Conservation (phyloP, 257 asterid species). For the Gentiana dahurica region DNA sequence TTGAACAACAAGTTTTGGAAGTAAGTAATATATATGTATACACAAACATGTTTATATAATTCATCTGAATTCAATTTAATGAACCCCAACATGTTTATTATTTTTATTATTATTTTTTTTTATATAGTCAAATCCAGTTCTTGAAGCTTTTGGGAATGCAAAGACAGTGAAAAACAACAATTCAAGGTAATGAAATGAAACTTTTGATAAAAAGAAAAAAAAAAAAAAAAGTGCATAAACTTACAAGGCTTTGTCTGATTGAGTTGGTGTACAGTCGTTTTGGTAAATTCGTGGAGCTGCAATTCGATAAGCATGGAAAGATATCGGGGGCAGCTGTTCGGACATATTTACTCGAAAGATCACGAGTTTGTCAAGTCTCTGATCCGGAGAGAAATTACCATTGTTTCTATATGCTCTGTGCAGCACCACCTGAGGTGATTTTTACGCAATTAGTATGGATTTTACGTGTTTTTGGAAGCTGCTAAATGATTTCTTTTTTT, state of each 20-base stretch:
- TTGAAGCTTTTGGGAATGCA: slow-evolving; percentile 97
- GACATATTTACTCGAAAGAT: slow-evolving; percentile 88
- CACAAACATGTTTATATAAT: slow-evolving; percentile 1
- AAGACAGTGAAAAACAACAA: slow-evolving; percentile 90
- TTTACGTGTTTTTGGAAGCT: too few species aligned
- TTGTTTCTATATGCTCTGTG: slow-evolving; percentile 91
- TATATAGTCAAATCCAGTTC: slow-evolving; percentile 84
- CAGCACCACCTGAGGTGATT: slow-evolving; percentile 94
- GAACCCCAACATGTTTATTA: slow-evolving; percentile 7
- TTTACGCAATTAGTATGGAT: not conserved
- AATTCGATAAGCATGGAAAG: slow-evolving; percentile 81
- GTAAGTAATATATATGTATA: slow-evolving; percentile 26
- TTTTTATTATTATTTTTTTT: not conserved
- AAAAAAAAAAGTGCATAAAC: slow-evolving; percentile 10
- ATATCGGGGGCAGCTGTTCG: slow-evolving; percentile 97
- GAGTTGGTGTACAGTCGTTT: slow-evolving; percentile 71
- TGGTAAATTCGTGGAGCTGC: slow-evolving; percentile 96
- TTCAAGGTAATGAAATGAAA: slow-evolving; percentile 51
- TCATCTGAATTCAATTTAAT: slow-evolving; percentile 4
- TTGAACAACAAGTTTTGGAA: slow-evolving; percentile 94
- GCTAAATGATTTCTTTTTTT: slow-evolving; percentile 10
- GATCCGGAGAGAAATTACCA: slow-evolving; percentile 96
- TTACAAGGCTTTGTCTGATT: slow-evolving; percentile 35
- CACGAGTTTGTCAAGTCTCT: slow-evolving; percentile 93
- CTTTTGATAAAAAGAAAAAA: not conserved